Conservation (phyloP, 805 yeast genomes). For the Ogataea pini region DNA sequence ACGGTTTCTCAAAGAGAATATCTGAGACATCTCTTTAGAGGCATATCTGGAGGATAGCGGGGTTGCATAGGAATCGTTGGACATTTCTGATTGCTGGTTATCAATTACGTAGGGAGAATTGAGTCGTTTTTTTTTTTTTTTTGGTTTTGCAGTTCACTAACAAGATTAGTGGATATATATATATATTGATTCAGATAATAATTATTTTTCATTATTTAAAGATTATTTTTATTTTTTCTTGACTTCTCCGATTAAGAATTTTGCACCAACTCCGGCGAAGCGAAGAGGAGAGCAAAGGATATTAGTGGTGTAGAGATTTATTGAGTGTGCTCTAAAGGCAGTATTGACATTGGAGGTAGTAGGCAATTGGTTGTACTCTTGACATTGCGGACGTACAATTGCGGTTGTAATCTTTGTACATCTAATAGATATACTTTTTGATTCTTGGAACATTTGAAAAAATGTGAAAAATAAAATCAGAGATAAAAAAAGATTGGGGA, state of each 20-base stretch:
- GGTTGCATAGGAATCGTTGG: constrained; percentile 77
- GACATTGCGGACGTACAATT: too few relatives aligned
- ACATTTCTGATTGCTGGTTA: constrained; percentile 27
- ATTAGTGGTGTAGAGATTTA: background rate
- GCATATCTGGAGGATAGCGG: constrained; percentile 97
- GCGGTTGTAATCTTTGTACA: too few relatives aligned
- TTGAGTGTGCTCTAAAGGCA: too few relatives aligned
- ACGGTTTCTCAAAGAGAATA: constrained; percentile 91
- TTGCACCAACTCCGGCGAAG: background rate
- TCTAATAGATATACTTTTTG: too few relatives aligned
- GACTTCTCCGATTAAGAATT: constrained; percentile 3
- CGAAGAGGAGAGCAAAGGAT: background rate
- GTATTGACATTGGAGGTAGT: too few relatives aligned
- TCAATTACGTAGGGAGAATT: background rate
- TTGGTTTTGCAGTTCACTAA: background rate
- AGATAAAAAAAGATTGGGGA: too few relatives aligned
- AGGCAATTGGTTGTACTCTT: too few relatives aligned
- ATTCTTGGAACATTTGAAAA: too few relatives aligned
- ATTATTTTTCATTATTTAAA: constrained; percentile 1
- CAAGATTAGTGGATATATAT: background rate
- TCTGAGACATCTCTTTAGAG: constrained; percentile 91
- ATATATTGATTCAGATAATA: constrained; percentile 5
- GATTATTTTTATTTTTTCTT: constrained; percentile 1
- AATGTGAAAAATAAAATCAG: too few relatives aligned
- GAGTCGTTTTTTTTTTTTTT: background rate